These are phyloP conservation scores for Fagopyrum homotropicum DNA, from an alignment of 148 eudicot species.

Conservation along the genomic window DNA sequence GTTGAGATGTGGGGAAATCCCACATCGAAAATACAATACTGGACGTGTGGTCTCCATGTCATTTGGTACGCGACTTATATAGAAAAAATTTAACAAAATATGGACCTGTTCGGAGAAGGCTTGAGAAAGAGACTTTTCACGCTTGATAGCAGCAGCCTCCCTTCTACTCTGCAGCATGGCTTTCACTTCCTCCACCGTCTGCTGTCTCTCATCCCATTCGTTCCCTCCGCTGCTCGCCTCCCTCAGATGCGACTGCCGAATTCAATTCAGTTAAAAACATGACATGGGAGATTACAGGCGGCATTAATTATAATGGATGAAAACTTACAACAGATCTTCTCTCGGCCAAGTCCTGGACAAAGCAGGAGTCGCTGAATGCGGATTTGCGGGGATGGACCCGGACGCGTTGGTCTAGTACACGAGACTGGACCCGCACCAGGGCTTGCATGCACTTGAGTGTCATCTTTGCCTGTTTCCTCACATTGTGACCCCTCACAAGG, in stretches of 20 bases:
- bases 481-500: slow-evolving; percentile 51
- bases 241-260: slow-evolving; percentile 42
- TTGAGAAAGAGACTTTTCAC: slow-evolving; percentile 47
- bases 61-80: too few relatives aligned
- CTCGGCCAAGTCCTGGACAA: slow-evolving; percentile 44
- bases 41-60: too few relatives aligned
- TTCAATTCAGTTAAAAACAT: not conserved
- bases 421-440: slow-evolving; percentile 43
- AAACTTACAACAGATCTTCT: slow-evolving; percentile 54
- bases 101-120: slow-evolving; percentile 58
- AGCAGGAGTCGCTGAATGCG: slow-evolving; percentile 37
- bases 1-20: too few relatives aligned
- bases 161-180: slow-evolving; percentile 63
- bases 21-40: too few relatives aligned
- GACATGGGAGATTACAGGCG: not conserved
- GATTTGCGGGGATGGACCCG: slow-evolving; percentile 34
- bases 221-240: slow-evolving; percentile 61
- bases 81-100: not conserved
- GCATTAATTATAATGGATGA: too few relatives aligned
- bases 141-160: slow-evolving; percentile 54
- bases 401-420: slow-evolving; percentile 40
- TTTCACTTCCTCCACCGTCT: slow-evolving; percentile 65
- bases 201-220: slow-evolving; percentile 83
- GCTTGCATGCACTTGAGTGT: slow-evolving; percentile 56
- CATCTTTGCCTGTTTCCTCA: slow-evolving; percentile 54